Percentiles rank a stretch among this genome's conserved stretches.
Conservation (phyloP, 257 asterid species). For the Solanum medicagineum region DNA sequence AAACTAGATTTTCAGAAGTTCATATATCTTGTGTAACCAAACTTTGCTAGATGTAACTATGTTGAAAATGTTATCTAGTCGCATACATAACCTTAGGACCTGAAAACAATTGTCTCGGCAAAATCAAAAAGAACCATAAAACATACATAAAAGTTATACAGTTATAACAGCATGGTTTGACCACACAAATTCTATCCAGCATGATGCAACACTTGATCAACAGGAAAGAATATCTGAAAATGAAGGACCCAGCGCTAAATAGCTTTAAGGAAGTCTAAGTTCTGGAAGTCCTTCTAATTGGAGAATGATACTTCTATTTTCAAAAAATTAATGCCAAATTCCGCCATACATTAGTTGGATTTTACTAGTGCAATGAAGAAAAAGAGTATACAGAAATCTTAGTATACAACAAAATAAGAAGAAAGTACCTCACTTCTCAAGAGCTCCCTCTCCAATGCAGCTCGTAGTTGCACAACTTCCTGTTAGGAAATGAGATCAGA, state of each 20-base stretch:
- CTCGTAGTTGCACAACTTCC: conserved; percentile 82
- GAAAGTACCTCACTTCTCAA: conserved; percentile 58
- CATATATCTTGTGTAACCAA: not conserved
- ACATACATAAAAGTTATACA: not conserved
- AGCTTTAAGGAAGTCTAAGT: not conserved
- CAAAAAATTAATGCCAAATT: not conserved
- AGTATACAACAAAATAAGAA: not conserved
- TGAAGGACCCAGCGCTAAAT: not conserved
- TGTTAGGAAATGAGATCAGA: conserved; percentile 14
- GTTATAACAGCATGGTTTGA: not conserved
- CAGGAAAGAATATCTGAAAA: not conserved
- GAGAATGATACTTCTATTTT: not conserved
- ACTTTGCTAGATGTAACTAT: not conserved
- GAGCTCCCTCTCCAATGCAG: conserved; percentile 54
- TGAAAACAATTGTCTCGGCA: not conserved
- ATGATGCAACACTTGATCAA: not conserved
- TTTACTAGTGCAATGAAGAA: not conserved
- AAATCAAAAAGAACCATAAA: not conserved
- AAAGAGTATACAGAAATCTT: not conserved
- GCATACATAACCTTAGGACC: not conserved
- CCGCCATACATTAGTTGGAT: not conserved
- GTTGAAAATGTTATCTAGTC: not conserved
- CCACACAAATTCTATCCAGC: not conserved
- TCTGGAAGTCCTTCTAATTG: not conserved
- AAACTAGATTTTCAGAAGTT: not conserved